A percentile compares a stretch with the other conserved stretches of the same genome.
These are phyloP conservation scores for Colletotrichum australisinense DNA, from an alignment of 2,329 filamentous ascomycete species.

Conservation along the genomic window DNA sequence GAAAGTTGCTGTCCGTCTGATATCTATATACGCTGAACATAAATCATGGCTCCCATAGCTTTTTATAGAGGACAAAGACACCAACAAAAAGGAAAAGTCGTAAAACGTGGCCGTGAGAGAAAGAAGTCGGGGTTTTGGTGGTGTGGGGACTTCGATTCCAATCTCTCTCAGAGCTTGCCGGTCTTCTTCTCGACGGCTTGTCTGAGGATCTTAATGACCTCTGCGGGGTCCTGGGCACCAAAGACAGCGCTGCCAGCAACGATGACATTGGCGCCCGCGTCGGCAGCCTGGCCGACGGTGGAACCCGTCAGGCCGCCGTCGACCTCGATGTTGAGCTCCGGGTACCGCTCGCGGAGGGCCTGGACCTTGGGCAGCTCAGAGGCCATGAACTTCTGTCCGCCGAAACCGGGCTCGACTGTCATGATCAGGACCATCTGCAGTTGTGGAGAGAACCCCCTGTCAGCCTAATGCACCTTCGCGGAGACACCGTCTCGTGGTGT, in stretches of 20 bases:
- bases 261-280: constrained; percentile 97
- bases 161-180: constrained; percentile 49
- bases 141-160: background rate
- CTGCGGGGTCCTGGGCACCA: constrained; percentile 86
- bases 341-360: constrained; percentile 85
- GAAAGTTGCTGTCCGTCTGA: constrained; percentile 12
- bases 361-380: constrained; percentile 94
- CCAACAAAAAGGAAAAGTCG: constrained; percentile 11
- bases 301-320: constrained; percentile 90
- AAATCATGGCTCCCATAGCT: constrained; percentile 30
- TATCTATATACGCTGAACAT: constrained; percentile 21
- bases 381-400: constrained; percentile 98
- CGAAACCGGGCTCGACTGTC: constrained; percentile 98
- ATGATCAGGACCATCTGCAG: constrained; percentile 97
- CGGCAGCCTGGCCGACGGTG: constrained; percentile 93
- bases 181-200: constrained; percentile 77
- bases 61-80: background rate
- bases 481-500: background rate
- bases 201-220: constrained; percentile 86
- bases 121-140: background rate
- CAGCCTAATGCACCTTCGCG: constrained; percentile 11
- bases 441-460: background rate
- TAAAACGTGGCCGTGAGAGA: constrained; percentile 15
- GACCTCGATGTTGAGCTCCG: constrained; percentile 95
- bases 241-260: constrained; percentile 97